Evolutionary conservation across 2,329 filamentous ascomycete species (phyloP), one percentile per base, ranked within the genome.

Genomic region (Boeremia exigua): DNA sequence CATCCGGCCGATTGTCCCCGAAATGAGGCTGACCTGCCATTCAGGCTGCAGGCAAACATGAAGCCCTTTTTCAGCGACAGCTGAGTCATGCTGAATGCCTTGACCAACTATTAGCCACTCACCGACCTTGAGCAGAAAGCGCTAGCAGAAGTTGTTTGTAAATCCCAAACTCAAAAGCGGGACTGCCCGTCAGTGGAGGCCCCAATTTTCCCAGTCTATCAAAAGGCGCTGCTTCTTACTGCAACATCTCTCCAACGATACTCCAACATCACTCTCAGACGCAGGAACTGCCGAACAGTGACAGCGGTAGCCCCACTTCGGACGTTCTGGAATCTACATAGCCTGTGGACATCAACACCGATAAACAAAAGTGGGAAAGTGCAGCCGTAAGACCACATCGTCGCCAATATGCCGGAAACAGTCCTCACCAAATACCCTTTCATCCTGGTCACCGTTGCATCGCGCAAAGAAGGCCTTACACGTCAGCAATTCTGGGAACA

Each of bases 401-500:
- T 23, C 15, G 4, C 23, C 34, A 55, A 39, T 17, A 62, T 60
- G 54, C 51, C 46, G 15, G 48, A 58, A 48, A 58, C 51, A 17
- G 46, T 58, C 30, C 48, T 58, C 17, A 52, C 53, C 11, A 60
- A 61, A 5, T 65, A 63, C 30, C 60, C 62, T 6, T 43, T 57
- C 19, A 39, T 65, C 29, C 23, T 65, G 17, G 47, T 47, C 11
- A 61, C 58, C 34, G 46, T 60, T 10, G 60, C 60, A 11, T 54
- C 56, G 1, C 58, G 62, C 17, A 65, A 60, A 27, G 56, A 61
- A 37, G 62, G 62, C 29, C 8, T 48, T 0, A 55, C 62, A 19
- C 60, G 60, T 25, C 42, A 55, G 3, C 32, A 59, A n/a, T 65
- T 65, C 40, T 34, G 59, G 30, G 42, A 55, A 19, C 52, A 65